A percentile compares a stretch with the other conserved stretches of the same genome.
Evolutionary conservation across 2,329 filamentous ascomycete species (phyloP).

Genomic region (Phialophora expanda): DNA sequence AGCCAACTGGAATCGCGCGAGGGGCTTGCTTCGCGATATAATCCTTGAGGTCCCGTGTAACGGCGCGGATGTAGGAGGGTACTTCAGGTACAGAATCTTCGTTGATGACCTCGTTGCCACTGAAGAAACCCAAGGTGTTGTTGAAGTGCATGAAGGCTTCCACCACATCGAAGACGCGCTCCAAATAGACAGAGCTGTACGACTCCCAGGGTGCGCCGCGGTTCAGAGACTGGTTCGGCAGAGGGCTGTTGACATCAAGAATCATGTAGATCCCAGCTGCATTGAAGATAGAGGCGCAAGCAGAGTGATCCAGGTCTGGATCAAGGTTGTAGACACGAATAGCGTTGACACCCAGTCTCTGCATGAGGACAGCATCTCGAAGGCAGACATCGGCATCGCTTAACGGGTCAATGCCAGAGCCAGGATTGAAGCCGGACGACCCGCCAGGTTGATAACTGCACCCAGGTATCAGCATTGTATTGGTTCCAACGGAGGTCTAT

Average conservation of each 20-base stretch:
- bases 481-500: conserved; percentile 3
- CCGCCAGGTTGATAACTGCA: conserved; percentile 67
- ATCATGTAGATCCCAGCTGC: conserved; percentile 70
- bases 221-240: conserved; percentile 62
- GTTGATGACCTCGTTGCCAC: conserved; percentile 72
- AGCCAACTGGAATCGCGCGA: conserved; percentile 68
- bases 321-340: conserved; percentile 70
- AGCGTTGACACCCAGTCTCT: conserved; percentile 67
- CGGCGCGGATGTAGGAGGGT: conserved; percentile 65
- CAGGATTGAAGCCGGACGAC: conserved; percentile 61
- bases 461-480: conserved; percentile 24
- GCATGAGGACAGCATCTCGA: conserved; percentile 68
- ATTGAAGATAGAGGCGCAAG: conserved; percentile 69
- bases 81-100: conserved; percentile 60
- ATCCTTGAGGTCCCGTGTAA: conserved; percentile 70
- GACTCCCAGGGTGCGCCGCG: conserved; percentile 59
- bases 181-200: conserved; percentile 62
- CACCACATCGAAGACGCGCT: conserved; percentile 65
- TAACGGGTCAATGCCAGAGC: conserved; percentile 59
- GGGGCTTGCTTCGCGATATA: conserved; percentile 66
- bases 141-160: conserved; percentile 71
- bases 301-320: conserved; percentile 63
- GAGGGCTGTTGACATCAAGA: conserved; percentile 68
- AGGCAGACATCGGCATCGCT: conserved; percentile 63
- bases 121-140: conserved; percentile 70